Evolutionary conservation across 2,329 filamentous ascomycete genomes (phyloP).

Genomic region (Hymenotorrendiella dingleyae): DNA sequence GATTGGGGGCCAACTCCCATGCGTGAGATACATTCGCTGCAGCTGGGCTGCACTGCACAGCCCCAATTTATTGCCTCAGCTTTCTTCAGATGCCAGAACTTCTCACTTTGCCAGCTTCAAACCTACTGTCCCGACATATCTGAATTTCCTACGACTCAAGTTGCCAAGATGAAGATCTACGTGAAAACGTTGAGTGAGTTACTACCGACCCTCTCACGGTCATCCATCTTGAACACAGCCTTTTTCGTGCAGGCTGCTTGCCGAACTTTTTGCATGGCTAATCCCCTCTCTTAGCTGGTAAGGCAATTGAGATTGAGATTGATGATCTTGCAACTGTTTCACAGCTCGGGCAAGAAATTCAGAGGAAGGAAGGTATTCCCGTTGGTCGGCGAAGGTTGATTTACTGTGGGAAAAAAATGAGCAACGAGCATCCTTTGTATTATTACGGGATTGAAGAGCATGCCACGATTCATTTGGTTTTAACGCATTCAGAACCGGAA

Average conservation of each 20-base stretch:
- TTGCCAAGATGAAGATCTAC: slow-evolving; percentile 1
- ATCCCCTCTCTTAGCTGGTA: background rate
- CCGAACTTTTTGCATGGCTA: too few species aligned
- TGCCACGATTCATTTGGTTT: background rate
- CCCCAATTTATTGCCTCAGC: too few species aligned
- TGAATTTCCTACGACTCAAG: too few species aligned
- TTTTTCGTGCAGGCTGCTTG: background rate
- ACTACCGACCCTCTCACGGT: background rate
- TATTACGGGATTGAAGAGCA: background rate
- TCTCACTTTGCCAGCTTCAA: too few species aligned
- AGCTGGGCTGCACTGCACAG: too few species aligned
- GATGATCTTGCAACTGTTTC: background rate
- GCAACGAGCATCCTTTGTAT: background rate
- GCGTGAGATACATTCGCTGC: too few species aligned
- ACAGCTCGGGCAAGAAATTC: background rate
- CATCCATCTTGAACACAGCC: background rate
- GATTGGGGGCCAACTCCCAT: too few species aligned
- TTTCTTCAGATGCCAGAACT: too few species aligned
- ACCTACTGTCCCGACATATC: too few species aligned
- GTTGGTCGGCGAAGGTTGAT: background rate
- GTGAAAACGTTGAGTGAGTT: background rate
- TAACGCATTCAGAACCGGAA: background rate
- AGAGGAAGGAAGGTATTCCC: background rate
- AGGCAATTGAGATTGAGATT: background rate
- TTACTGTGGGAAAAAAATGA: background rate